Base-by-base conservation (phyloP, 2,329 filamentous ascomycete genomes). In the Talaromyces amestolkiae region DNA sequence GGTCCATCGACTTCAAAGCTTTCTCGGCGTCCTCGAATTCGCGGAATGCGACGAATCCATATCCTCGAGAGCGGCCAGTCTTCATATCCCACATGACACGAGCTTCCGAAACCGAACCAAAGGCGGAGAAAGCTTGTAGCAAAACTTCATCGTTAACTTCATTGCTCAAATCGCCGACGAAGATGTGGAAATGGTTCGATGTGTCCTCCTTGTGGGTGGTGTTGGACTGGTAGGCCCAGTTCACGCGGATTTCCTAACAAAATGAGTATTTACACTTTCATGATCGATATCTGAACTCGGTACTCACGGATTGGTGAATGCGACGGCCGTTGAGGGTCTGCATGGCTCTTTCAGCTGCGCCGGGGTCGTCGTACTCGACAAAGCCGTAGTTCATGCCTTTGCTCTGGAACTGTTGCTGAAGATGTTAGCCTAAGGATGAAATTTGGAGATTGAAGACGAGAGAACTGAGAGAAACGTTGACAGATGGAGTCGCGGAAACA, bases 21-120 rank as follows among this genome's bases (percentile, higher is more conserved):
- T 97, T 97, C 79, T 99, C 95, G 33, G 95, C 95, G 74, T 99
- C 95, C 41, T 87, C 83, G 69, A 94, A 92, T 69, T 99, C 95
- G 68, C 94, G 91, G 86, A 96, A 99, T 59, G 95, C 95, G 71
- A 98, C 94, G 76, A 99, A 99, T 13, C 95, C 95, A 75, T 99
- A 99, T 67, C 95, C 95, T 76, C 95, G 91, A 70, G 95, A 98
- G 69, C 95, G 90, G 71, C 95, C 95, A 41, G 95, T 99, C 86
- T 99, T 99, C 95, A 99, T 99, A 79, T 99, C 95, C 95, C 95
- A 99, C 95, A 99, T 99, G 69, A 99, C 95, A 73, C 95, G 93
- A 67, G 95, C 95, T 80, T 99, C 95, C 2, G 95, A 99, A 58
- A 99, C 93, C 13, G 89, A 92, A 47, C 95, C 95, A 78, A 98